Evolutionary conservation across 2,329 filamentous ascomycete species (phyloP), one percentile per base, ranked within the genome.

Genomic region (Didymella keratinophila): DNA sequence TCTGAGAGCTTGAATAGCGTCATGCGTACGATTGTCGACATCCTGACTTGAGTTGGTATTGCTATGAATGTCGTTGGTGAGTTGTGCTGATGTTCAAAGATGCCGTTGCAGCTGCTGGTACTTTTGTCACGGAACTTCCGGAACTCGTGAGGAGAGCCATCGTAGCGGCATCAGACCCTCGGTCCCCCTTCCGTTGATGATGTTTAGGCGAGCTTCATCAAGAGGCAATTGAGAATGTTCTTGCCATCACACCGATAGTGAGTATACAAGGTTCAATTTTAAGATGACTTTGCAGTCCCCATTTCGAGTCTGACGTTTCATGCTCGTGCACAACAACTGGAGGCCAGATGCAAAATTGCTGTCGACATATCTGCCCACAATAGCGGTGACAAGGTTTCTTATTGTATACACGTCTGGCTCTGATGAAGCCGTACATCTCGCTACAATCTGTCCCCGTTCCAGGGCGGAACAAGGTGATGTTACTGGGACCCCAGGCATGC

Each of bases 1-100:
- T 77, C 69, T 51, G 71, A 63, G 56, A 77, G 65, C 61, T 78
- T 77, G 71, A 78, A 76, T 28, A 77, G 64, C 12, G 74, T 77
- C 47, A 77, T 62, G 56, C 75, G 75, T 52, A 71, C 58, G 62
- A 78, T 71, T 49, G 68, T 68, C 11, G 70, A 52, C 74, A 76
- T 77, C 37, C 42, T 71, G 48, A 27, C 11, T 34, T 6, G 49
- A 20, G 16, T 11, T 36, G 27, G 9, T 30, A 11, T 16, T 8
- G 20, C 4, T 58, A 49, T 56, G 52, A 61, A 34, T 47, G 52
- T 61, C 12, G 41, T 25, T 10, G 21, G 14, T 27, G 41, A 27
- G 16, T n/a, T 41, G 20, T 41, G 41, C 21, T n/a, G 41, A 27
- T 43, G 6, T 9, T 27, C 23, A 39, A 39, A n/a, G 34, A 32